These are phyloP conservation scores for Pythium monospermum DNA, from an alignment of 352 stramenopile genomes.

Conservation along the genomic window DNA sequence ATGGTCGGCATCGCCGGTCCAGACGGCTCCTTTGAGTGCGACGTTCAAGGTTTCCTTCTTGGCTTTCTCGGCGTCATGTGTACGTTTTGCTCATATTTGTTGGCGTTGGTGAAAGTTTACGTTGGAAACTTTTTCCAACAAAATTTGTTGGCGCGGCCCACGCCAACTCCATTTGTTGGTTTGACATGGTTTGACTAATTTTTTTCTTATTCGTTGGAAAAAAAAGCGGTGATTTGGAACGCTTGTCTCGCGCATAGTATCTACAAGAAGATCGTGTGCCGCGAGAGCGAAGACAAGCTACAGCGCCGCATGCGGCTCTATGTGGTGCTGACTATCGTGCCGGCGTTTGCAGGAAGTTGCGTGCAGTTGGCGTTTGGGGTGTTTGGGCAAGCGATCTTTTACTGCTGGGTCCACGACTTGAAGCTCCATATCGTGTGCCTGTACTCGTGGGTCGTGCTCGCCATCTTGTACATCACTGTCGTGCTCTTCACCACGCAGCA, in stretches of 20 bases:
- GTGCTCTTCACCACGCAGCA: slow-evolving; percentile 61
- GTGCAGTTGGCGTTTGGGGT: slow-evolving; percentile 21
- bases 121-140: background rate
- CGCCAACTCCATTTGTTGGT: background rate
- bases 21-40: slow-evolving; percentile 26
- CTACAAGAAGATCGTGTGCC: slow-evolving; percentile 59
- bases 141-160: background rate
- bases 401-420: slow-evolving; percentile 64
- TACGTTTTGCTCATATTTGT: slow-evolving; percentile 12
- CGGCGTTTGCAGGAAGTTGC: slow-evolving; percentile 31
- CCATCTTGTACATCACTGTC: slow-evolving; percentile 61
- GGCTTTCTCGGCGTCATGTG: slow-evolving; percentile 51
- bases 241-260: slow-evolving; percentile 66
- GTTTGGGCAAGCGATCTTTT: slow-evolving; percentile 52
- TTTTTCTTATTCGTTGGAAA: too few relatives aligned
- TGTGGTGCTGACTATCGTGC: slow-evolving; percentile 38
- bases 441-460: slow-evolving; percentile 60
- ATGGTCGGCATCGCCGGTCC: slow-evolving; percentile 31
- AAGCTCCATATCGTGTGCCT: slow-evolving; percentile 47
- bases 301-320: slow-evolving; percentile 61
- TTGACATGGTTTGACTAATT: too few relatives aligned
- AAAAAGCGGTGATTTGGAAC: slow-evolving; percentile 58
- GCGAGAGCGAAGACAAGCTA: slow-evolving; percentile 58
- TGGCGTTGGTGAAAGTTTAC: background rate
- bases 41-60: slow-evolving; percentile 51